These are phyloP conservation scores for Lachancea dasiensis DNA, from an alignment of 805 yeast genomes.

Conservation along the genomic window DNA sequence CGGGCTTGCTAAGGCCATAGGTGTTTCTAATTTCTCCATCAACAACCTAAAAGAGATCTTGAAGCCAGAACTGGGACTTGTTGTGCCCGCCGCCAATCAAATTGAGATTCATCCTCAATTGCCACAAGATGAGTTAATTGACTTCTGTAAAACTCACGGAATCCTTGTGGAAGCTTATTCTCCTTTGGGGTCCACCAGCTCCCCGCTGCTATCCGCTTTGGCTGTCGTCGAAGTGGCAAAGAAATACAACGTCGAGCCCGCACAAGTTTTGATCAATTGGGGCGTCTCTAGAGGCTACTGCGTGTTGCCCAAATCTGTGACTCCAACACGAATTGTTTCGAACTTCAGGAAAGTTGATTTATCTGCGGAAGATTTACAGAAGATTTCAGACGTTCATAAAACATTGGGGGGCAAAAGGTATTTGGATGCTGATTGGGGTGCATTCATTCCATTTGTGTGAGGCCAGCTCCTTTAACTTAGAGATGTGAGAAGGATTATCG, in stretches of 20 bases:
- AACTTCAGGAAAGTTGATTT: slow-evolving; percentile 31
- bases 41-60: slow-evolving; percentile 47
- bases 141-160: slow-evolving; percentile 45
- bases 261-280: slow-evolving; percentile 54
- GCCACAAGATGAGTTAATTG: slow-evolving; percentile 55
- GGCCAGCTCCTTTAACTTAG: too few relatives aligned
- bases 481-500: too few relatives aligned
- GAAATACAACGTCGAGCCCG: slow-evolving; percentile 37
- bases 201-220: slow-evolving; percentile 46
- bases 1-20: slow-evolving; percentile 57
- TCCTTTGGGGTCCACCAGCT: slow-evolving; percentile 60
- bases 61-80: slow-evolving; percentile 40
- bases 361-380: slow-evolving; percentile 35
- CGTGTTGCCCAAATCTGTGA: slow-evolving; percentile 47
- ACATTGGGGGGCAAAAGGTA: too few relatives aligned
- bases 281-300: slow-evolving; percentile 50
- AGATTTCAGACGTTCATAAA: too few relatives aligned
- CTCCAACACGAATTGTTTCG: slow-evolving; percentile 38
- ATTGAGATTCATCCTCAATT: slow-evolving; percentile 70
- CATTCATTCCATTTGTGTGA: too few relatives aligned
- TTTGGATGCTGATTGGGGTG: too few relatives aligned
- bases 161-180: slow-evolving; percentile 69
- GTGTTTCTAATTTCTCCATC: slow-evolving; percentile 68
- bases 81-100: slow-evolving; percentile 68
- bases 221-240: slow-evolving; percentile 40